phyloP scores from a whole-genome alignment of 805 yeast species.

The Torulaspora delbrueckii region DNA sequence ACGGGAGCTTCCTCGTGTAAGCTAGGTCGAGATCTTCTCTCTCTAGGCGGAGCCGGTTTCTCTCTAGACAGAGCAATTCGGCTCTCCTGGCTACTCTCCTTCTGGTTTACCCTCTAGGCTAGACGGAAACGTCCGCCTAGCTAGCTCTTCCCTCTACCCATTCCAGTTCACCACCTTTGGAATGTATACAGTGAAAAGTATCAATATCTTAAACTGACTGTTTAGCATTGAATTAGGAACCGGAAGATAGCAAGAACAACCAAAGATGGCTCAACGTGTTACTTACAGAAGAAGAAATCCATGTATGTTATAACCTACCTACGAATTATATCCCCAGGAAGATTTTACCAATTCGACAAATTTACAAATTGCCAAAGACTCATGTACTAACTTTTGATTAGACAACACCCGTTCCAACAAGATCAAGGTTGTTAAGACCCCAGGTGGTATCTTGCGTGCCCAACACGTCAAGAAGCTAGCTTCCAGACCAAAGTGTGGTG shows the following conservation, averaged over 20 bases:
- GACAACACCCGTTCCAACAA: constrained; percentile 99
- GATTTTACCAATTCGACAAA: background rate
- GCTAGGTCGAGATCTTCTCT: background rate
- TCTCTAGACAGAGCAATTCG: background rate
- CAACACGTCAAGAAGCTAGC: constrained; percentile 94
- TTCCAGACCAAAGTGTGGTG: constrained; percentile 85
- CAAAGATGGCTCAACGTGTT: constrained; percentile 97
- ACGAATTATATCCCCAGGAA: background rate
- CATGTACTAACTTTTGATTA: constrained; percentile 23
- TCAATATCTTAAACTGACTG: constrained; percentile 1
- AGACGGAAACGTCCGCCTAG: background rate
- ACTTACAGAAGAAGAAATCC: constrained; percentile 99
- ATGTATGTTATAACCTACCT: constrained; percentile 58
- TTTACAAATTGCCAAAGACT: background rate
- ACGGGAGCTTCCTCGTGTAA: background rate
- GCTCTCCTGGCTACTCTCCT: background rate
- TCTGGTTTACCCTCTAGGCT: background rate
- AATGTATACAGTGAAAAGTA: constrained; percentile 4
- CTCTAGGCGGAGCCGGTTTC: background rate
- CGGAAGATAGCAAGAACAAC: constrained; percentile 18
- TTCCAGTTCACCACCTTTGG: background rate
- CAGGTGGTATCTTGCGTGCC: constrained; percentile 98
- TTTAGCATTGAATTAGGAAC: background rate
- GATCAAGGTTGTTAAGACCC: constrained; percentile 99
- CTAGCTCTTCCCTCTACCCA: background rate